Evolutionary conservation across 2,329 filamentous ascomycete genomes (phyloP), one percentile per base, ranked within the genome.

Genomic region (Anthostomella pinea): DNA sequence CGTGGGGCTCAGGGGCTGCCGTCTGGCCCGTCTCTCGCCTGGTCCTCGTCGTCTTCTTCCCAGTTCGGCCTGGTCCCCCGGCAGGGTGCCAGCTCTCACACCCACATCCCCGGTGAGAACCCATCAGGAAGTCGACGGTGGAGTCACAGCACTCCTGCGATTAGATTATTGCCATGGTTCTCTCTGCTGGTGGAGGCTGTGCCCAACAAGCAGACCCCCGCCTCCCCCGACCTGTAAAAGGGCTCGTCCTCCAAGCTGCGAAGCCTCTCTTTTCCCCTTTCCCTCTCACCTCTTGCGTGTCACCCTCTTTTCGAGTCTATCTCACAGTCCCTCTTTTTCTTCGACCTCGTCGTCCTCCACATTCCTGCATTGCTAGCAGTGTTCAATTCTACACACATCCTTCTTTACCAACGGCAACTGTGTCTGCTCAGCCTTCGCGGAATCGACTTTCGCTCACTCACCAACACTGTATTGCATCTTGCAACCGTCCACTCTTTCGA

Each of bases 361-460:
- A 47, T 55, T 58, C 49, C 46, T 51, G 46, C 51, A 35, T 40
- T 51, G 51, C 50, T 34, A 52, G 48, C 48, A 46, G 49, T 48
- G 20, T 55, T 54, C 48, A 39, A 43, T 53, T 56, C 45, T 50
- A 46, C 45, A 25, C 47, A 43, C 41, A 48, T 46, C 40, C 32
- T 48, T 46, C 37, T 43, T 45, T 41, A 37, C 27, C 37, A 27
- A 39, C 34, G 43, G 47, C 45, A 54, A 53, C 51, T 56, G 51
- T 54, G 53, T 56, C 46, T 53, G 51, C 49, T 53, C 36, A 51
- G 49, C 43, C 39, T 42, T 41, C 35, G 57, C 58, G 57, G 51
- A 60, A 59, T 60, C 53, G 56, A 60, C 50, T 61, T 61, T 59
- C 58, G 58, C 57, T 60, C 52, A 43, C 52, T 56, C 22, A 45